Conservation (phyloP, 345 rosid species). For the Lepidium aucheri region DNA sequence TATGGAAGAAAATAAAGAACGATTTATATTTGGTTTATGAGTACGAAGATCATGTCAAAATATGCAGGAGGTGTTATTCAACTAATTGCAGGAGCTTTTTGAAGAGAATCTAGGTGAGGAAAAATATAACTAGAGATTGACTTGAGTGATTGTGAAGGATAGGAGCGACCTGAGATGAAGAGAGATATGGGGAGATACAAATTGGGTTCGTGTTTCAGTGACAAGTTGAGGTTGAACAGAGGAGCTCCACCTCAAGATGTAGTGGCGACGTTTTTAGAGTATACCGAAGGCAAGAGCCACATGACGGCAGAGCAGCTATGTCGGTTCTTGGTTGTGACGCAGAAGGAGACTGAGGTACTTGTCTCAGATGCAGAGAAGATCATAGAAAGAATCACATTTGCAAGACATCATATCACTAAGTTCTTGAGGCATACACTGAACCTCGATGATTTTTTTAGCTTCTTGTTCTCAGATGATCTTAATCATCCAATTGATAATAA, state of each 20-base stretch:
- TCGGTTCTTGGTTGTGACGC: slow-evolving; percentile 49
- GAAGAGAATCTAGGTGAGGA: slow-evolving; percentile 1
- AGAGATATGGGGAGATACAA: slow-evolving; percentile 19
- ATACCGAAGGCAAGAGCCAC: slow-evolving; percentile 36
- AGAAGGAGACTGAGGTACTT: slow-evolving; percentile 28
- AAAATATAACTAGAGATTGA: slow-evolving; percentile 12
- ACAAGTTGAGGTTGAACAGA: slow-evolving; percentile 47
- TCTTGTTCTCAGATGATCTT: slow-evolving; percentile 50
- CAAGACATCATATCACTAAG: slow-evolving; percentile 50
- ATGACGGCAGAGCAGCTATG: slow-evolving; percentile 59
- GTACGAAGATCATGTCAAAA: slow-evolving; percentile 18
- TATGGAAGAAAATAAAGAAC: neutral
- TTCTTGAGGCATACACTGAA: slow-evolving; percentile 47
- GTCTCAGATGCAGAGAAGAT: slow-evolving; percentile 45
- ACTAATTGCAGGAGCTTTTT: slow-evolving; percentile 10
- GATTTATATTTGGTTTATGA: slow-evolving; percentile 1
- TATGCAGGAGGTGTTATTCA: slow-evolving; percentile 10
- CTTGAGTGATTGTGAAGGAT: slow-evolving; percentile 7
- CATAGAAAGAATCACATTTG: slow-evolving; percentile 40
- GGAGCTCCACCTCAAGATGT: slow-evolving; percentile 53
- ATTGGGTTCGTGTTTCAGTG: slow-evolving; percentile 49
- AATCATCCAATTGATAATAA: slow-evolving; percentile 44
- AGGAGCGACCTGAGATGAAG: slow-evolving; percentile 20
- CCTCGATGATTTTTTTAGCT: slow-evolving; percentile 60
- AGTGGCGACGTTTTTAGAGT: slow-evolving; percentile 36